Evolutionary conservation across 148 eudicot genomes (phyloP).

Genomic region (Chenopodium suecicum): DNA sequence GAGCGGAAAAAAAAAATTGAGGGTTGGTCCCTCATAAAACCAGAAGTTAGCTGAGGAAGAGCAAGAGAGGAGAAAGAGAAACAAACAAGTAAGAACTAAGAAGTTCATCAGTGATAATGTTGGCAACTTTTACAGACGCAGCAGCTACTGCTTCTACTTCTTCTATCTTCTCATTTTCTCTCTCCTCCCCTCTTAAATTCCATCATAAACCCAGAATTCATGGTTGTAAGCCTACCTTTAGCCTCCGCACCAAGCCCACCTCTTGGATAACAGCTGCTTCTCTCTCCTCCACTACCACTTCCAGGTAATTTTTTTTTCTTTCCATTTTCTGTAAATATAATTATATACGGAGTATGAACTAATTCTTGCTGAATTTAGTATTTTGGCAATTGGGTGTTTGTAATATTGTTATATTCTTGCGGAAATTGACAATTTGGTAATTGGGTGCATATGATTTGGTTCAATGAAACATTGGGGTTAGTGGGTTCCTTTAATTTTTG

Average conservation of each 20-base stretch:
- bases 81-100: not conserved
- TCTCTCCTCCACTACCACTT: slow-evolving; percentile 31
- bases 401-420: not conserved
- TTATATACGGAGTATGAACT: not conserved
- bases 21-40: too few species aligned
- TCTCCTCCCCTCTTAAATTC: slow-evolving; percentile 12
- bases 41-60: not conserved
- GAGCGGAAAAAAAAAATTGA: too few species aligned
- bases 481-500: not conserved
- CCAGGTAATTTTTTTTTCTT: slow-evolving; percentile 30
- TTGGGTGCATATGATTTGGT: not conserved
- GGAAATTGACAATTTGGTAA: not conserved
- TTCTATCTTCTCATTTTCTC: slow-evolving; percentile 25
- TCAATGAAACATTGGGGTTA: not conserved
- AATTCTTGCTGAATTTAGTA: not conserved
- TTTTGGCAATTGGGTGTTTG: slow-evolving; percentile 4
- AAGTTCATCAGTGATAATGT: slow-evolving; percentile 47
- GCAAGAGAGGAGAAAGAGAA: not conserved
- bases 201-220: slow-evolving; percentile 23
- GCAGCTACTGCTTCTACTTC: slow-evolving; percentile 31
- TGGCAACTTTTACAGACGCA: slow-evolving; percentile 42
- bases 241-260: slow-evolving; percentile 32
- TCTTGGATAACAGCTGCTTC: slow-evolving; percentile 27
- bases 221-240: slow-evolving; percentile 33
- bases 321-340: not conserved